Base-by-base conservation (phyloP, 176 grass and related monocot genomes). In the Musa itinerans region DNA sequence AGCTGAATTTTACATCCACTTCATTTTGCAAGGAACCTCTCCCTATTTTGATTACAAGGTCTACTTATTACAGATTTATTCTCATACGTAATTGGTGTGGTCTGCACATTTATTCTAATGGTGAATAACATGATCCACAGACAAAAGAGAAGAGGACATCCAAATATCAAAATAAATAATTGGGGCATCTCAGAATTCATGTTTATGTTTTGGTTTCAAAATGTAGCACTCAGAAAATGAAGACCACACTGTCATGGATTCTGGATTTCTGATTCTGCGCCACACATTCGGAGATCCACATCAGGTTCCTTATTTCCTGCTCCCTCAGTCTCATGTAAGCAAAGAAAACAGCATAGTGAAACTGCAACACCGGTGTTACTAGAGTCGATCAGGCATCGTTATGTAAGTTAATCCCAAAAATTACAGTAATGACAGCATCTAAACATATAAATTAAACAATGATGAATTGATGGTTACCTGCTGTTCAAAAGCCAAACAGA, bases 251-350 rank as follows among this genome's bases (percentile, higher is more conserved):
- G 80, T 99, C 95, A 11, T 94, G 90, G 62, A 99, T 91, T 74
- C 95, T 84, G 75, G 77, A 29, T 77, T 92, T 99, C 82, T 99
- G 95, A 65, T 99, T 94, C 82, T 99, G 90, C 8, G 95, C 95
- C 10, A 99, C 90, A 51, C 95, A 99, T 80, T 94, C 88, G 0
- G 90, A 99, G 59, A 99, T 94, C 95, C 95, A 99, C 90, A 94
- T 99, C 65, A 99, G 71, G 78, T 99, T 99, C 78, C 90, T 87
- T 63, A 99, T 99, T 81, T 99, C 95, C 74, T 94, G 95, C 71
- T 99, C 90, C 4, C 82, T 83, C 66, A 99, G 74, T 83, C 95
- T 91, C 74, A 99, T 91, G 78, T 99, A 99, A 8, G 90, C 88
- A 29, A 99, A 99, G 86, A 99, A 99, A 65, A 99, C 90, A 1